Evolutionary conservation across 331 rosid genomes (phyloP), one percentile per base, ranked within the genome.

Genomic region (Malus hybrid): DNA sequence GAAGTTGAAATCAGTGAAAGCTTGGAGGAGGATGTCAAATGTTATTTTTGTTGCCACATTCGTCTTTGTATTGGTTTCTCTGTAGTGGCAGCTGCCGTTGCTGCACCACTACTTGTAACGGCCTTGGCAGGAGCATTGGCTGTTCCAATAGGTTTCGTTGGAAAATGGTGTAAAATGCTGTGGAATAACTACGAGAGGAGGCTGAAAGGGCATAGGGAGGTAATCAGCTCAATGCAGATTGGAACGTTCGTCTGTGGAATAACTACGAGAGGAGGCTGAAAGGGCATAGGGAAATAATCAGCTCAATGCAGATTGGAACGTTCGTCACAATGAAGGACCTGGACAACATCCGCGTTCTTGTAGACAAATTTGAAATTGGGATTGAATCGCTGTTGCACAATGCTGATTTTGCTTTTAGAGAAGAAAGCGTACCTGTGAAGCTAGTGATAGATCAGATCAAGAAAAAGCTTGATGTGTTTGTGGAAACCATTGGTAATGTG

Each of bases 1-100:
- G 88, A 93, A 86, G 79, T 74, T 90, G 85, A 81, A 84, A 75
- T 86, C 91, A 66, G 75, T 85, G 69, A 81, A 87, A 81, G 86
- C 90, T 9, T 81, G 93, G 92, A 84, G 80, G 66, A 88, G 81
- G 76, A 88, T 91, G 65, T 88, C 96, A 4, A 55, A 55, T 18
- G 60, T 55, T 16, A 88, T 91, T 77, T 88, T 93, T 2, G 86
- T 93, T 57, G 82, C 95, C 20, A 87, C 86, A 6, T 90, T 93
- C 15, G 92, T 86, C 55, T 84, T 96, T 10, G 92, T 90, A 64
- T 72, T 93, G 84, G 86, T 93, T 54, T 90, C 50, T 88, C 97
- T 0, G 96, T 90, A 56, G 97, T 93, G 67, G 98, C 97, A 15
- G 97, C 93, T 34, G 96, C 96, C 18, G 29, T 93, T 56, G 82